A percentile compares a stretch with the other conserved stretches of the same genome.
Conservation (phyloP, 768 basidiomycete species). For the Mycena latifolia region DNA sequence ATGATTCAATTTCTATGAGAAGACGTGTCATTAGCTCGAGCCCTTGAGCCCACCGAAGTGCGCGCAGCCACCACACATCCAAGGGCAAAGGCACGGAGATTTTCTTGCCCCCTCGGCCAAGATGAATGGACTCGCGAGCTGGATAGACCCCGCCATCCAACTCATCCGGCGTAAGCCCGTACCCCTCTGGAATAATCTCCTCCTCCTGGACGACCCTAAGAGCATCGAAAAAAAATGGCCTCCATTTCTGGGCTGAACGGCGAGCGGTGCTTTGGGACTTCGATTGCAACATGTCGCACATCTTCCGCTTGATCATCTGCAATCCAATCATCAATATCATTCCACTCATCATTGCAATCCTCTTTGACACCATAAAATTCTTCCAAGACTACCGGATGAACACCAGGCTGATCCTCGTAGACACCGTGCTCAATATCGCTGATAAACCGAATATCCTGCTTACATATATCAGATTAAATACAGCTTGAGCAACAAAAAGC, state of each 20-base stretch:
- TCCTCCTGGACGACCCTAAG: not conserved
- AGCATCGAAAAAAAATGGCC: not conserved
- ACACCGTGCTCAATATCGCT: no score
- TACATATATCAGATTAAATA: no score
- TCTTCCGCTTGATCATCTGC: conserved; percentile 1
- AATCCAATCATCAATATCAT: not conserved
- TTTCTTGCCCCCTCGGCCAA: conserved; percentile 4
- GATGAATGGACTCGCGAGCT: not conserved
- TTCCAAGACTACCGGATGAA: no score
- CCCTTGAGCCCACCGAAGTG: conserved; percentile 1
- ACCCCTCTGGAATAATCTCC: not conserved
- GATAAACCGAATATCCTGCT: no score
- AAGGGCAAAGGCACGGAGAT: conserved; percentile 1
- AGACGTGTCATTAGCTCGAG: conserved; percentile 4
- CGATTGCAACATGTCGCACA: conserved; percentile 7
- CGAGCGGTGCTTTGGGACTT: not conserved
- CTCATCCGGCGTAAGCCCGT: not conserved
- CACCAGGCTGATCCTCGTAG: no score
- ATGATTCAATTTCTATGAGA: not conserved
- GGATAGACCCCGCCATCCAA: not conserved
- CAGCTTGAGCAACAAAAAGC: no score
- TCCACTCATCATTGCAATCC: not conserved
- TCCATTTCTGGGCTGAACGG: conserved; percentile 9
- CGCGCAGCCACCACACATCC: conserved; percentile 1
- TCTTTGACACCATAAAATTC: not conserved